Evolutionary conservation across 2,329 filamentous ascomycete species (phyloP).

Genomic region (Pestalotiopsis sp.): DNA sequence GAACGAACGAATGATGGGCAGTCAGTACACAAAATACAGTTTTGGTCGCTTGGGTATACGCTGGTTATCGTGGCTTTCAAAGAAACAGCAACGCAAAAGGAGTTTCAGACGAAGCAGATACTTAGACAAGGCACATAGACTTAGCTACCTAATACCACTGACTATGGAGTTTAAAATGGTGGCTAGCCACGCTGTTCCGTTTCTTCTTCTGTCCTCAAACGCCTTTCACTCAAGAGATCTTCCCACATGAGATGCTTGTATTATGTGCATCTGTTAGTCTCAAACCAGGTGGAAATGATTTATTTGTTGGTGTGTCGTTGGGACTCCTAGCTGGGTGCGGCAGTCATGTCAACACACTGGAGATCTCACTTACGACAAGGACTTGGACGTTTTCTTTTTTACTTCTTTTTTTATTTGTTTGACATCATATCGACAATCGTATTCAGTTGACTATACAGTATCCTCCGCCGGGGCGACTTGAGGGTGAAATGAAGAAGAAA

Average conservation of each 20-base stretch:
- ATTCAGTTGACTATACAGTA: background rate
- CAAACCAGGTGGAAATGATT: too few species aligned
- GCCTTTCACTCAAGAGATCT: too few species aligned
- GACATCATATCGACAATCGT: background rate
- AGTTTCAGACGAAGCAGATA: background rate
- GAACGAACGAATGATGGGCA: background rate
- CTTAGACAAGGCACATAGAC: background rate
- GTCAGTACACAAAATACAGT: background rate
- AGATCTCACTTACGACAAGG: too few species aligned
- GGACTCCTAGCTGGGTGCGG: too few species aligned
- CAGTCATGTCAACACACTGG: too few species aligned
- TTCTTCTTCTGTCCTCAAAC: too few species aligned
- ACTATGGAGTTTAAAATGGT: too few species aligned
- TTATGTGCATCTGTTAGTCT: too few species aligned
- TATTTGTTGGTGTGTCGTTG: too few species aligned
- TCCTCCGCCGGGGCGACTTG: background rate
- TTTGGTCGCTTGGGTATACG: background rate
- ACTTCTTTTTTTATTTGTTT: background rate
- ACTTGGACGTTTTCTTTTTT: too few species aligned
- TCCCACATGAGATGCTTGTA: too few species aligned
- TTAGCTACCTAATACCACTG: background rate
- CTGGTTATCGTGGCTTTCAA: background rate
- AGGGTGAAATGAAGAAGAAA: background rate
- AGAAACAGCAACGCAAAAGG: background rate
- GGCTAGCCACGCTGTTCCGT: too few species aligned